Evolutionary conservation across 768 basidiomycete species (phyloP), one percentile per base, ranked within the genome.

Genomic region (Mycena vulgaris): DNA sequence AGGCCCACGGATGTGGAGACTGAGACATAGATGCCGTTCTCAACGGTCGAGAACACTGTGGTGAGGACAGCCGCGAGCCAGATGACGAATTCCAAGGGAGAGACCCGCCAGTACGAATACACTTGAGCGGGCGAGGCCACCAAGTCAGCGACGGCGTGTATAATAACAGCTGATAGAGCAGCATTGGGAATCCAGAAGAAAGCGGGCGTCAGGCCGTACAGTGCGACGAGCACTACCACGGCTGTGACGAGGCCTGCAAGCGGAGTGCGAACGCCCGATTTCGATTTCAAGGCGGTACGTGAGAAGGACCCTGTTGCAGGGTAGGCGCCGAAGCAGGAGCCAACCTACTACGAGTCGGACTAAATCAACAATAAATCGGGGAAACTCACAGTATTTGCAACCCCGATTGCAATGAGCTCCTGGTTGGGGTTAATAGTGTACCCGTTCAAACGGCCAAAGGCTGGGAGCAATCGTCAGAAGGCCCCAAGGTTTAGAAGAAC

Each of bases 291-390:
- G 2, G 98, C 98, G 3, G 96, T 94, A n/a, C 98, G 94, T 42
- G 97, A 98, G 88, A 99, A 99, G 1, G 97, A 98, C 2, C 98
- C 98, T 16, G 98, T 99, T 0, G 97, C 95, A 11, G 98, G 97
- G 80, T 98, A 99, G 0, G 96, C 97, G 52, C 86, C 88, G 80
- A 99, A 98, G 74, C 94, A 84, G 19, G 95, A 93, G 4, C 97
- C 97, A 71, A 98, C 77, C 68, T 71, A 25, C 45, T 14, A 2
- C 16, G 28, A 19, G 14, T 52, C 17, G 31, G 51, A 31, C 28
- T 52, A 28, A 2, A 52, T 2, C n/a, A 52, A 17, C 27, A 31
- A 19, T 17, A 14, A 5, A n/a, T 17, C 16, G 19, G 30, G 11
- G 14, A 35, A 7, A 59, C 65, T 17, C 31, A 71, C 70, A 1